Percentiles rank a stretch among this genome's conserved stretches.
Evolutionary conservation across 2,329 filamentous ascomycete species (phyloP).

Genomic region (Fusarium napiforme): DNA sequence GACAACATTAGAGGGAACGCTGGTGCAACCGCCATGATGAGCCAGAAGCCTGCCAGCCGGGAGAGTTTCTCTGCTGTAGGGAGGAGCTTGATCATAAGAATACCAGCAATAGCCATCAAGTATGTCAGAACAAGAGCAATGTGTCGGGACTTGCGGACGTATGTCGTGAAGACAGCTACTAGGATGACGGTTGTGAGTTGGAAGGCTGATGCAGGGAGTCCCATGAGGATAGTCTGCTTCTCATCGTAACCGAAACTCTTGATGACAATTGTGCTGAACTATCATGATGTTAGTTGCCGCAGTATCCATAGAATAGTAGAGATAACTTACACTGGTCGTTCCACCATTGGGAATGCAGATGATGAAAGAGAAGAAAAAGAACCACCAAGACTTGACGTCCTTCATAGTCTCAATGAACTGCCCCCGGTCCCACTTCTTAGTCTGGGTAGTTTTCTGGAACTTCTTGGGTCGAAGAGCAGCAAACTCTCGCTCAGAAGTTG

Average conservation of each 20-base stretch:
- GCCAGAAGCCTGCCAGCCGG: slow-evolving; percentile 2
- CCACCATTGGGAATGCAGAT: slow-evolving; percentile 18
- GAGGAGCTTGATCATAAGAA: slow-evolving; percentile 14
- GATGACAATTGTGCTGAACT: slow-evolving; percentile 19
- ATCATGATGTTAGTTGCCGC: too few relatives aligned
- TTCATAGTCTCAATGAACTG: slow-evolving; percentile 13
- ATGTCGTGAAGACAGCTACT: slow-evolving; percentile 1
- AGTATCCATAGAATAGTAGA: too few relatives aligned
- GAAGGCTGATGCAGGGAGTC: slow-evolving; percentile 7
- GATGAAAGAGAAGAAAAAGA: slow-evolving; percentile 17
- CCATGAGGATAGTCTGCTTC: slow-evolving; percentile 17
- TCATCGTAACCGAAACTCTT: slow-evolving; percentile 15
- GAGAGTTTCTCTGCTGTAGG: not conserved
- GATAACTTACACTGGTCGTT: not conserved
- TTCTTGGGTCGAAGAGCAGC: slow-evolving; percentile 3
- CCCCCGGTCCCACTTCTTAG: not conserved
- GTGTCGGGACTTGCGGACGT: slow-evolving; percentile 6
- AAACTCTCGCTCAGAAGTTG: slow-evolving; percentile 9
- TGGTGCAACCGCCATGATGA: not conserved
- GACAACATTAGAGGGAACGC: slow-evolving; percentile 13
- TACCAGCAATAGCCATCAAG: slow-evolving; percentile 11
- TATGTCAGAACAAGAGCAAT: slow-evolving; percentile 6
- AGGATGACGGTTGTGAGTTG: slow-evolving; percentile 11
- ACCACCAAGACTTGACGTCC: slow-evolving; percentile 17
- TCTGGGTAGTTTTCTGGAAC: slow-evolving; percentile 19